Evolutionary conservation across 768 basidiomycete genomes (phyloP).

Genomic region (Favolaschia claudopus): DNA sequence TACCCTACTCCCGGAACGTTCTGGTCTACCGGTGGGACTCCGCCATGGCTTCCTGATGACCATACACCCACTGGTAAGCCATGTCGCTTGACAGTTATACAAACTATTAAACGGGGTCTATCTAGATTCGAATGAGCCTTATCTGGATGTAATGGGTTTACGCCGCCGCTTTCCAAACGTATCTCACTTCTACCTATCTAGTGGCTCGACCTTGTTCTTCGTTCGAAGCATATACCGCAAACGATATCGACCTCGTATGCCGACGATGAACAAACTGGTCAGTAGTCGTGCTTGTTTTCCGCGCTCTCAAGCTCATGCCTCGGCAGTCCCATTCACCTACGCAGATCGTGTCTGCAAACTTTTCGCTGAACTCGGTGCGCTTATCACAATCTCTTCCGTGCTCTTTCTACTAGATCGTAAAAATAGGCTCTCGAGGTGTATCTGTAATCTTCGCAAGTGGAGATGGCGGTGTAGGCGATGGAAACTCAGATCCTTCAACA

Average conservation of each 20-base stretch:
- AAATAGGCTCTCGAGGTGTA: slow-evolving; percentile 66
- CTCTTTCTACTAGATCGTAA: too few species aligned
- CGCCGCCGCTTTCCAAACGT: neutral
- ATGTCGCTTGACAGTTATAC: neutral
- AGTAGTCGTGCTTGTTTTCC: neutral
- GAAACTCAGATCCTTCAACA: slow-evolving; percentile 56
- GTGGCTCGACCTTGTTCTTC: slow-evolving; percentile 70
- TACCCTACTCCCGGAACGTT: slow-evolving; percentile 67
- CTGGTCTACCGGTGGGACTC: slow-evolving; percentile 67
- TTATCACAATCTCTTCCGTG: neutral
- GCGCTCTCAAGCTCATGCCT: neutral
- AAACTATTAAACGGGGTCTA: neutral
- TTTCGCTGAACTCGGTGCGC: slow-evolving; percentile 71
- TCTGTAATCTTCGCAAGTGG: slow-evolving; percentile 73
- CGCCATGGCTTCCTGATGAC: slow-evolving; percentile 62
- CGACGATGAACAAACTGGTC: slow-evolving; percentile 76
- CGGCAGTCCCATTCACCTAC: slow-evolving; percentile 61
- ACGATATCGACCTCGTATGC: slow-evolving; percentile 78
- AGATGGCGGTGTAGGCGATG: slow-evolving; percentile 75
- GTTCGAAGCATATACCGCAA: slow-evolving; percentile 55
- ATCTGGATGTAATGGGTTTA: slow-evolving; percentile 44
- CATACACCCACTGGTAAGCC: slow-evolving; percentile 36
- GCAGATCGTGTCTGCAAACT: slow-evolving; percentile 64
- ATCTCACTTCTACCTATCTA: slow-evolving; percentile 35
- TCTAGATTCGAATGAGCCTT: slow-evolving; percentile 62